Base-by-base conservation (phyloP, 495 filamentous ascomycete genomes). In the Penicilliopsis zonata region DNA sequence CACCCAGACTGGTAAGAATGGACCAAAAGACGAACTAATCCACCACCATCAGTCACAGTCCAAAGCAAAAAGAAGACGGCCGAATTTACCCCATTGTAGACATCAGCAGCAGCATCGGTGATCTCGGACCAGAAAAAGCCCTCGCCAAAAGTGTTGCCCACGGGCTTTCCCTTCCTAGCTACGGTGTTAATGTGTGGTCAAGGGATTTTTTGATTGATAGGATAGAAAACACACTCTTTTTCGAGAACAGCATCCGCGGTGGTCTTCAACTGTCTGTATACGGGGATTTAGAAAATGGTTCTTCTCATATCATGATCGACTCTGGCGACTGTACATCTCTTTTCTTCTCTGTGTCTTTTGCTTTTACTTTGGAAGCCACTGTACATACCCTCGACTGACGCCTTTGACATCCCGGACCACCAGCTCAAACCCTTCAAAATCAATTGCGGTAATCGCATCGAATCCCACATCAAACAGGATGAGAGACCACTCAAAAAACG, bases 11-110 rank as follows among this genome's bases (percentile, higher is more conserved):
- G 35, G 92, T 99, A 40, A 93, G 65, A 42, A 85, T 78, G 4
- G 87, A 84, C 92, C 92, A 99, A 58, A 95, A 95, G 30, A 92
- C 77, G 48, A 85, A 98, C 82, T 92, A 52, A n/a, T n/a, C n/a
- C n/a, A n/a, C n/a, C n/a, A n/a, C n/a, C n/a, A n/a, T n/a, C n/a
- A n/a, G n/a, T n/a, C n/a, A n/a, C 36, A 18, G 22, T 30, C n/a
- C 30, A 42, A 19, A 50, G 41, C 23, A 38, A 21, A 23, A 10
- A 27, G 13, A 18, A 13, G 13, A 18, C 27, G 27, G 22, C 18
- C 14, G 9, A 20, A 61, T 71, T 53, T 69, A 90, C 85, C 29
- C 87, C 90, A 56, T 86, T 87, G 60, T 95, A 99, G 29, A 87
- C 75, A 61, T 94, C 85, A 13, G 90, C 84, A 14, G 68, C 69